phyloP scores from a whole-genome alignment of 1,284 basidiomycete genomes.

The Ustilago esculenta region DNA sequence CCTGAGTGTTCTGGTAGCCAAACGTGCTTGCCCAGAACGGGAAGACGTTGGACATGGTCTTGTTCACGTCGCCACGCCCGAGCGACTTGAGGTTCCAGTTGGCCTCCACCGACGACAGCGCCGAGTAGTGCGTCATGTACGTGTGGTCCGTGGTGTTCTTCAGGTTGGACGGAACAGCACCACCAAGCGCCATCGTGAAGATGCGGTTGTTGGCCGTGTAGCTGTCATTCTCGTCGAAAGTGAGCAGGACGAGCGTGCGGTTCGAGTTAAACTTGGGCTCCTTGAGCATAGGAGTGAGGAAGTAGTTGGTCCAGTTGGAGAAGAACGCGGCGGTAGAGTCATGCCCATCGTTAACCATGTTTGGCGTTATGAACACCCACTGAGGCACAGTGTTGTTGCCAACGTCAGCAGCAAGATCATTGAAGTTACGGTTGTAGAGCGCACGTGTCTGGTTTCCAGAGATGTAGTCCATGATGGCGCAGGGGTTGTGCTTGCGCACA shows the following conservation, averaged over 20 bases:
- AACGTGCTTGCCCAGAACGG: slow-evolving; percentile 69
- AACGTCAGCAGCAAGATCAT: slow-evolving; percentile 70
- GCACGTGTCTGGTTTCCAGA: slow-evolving; percentile 69
- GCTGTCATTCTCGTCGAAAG: slow-evolving; percentile 73
- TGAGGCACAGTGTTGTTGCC: slow-evolving; percentile 72
- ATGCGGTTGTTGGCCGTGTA: slow-evolving; percentile 65
- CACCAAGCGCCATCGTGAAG: slow-evolving; percentile 52
- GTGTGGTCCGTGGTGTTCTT: slow-evolving; percentile 47
- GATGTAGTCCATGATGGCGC: slow-evolving; percentile 70
- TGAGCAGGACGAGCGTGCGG: slow-evolving; percentile 73
- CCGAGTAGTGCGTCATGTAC: slow-evolving; percentile 74
- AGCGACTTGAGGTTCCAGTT: slow-evolving; percentile 71
- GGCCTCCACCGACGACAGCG: slow-evolving; percentile 73
- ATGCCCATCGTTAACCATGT: slow-evolving; percentile 73
- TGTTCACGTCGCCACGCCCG: slow-evolving; percentile 56
- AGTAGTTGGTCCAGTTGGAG: slow-evolving; percentile 72
- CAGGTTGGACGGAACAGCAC: slow-evolving; percentile 37
- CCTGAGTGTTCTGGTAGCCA: slow-evolving; percentile 57
- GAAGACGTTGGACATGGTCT: slow-evolving; percentile 71
- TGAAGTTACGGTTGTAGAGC: slow-evolving; percentile 74
- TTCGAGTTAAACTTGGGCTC: slow-evolving; percentile 71
- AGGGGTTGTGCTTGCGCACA: slow-evolving; percentile 70
- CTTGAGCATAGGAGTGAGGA: slow-evolving; percentile 72
- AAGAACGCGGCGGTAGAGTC: slow-evolving; percentile 73
- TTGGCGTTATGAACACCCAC: slow-evolving; percentile 75